A percentile compares a stretch with the other conserved stretches of the same genome.
These are phyloP conservation scores for Thraustochytrium sp. DNA, from an alignment of 352 stramenopile species.

Conservation along the genomic window DNA sequence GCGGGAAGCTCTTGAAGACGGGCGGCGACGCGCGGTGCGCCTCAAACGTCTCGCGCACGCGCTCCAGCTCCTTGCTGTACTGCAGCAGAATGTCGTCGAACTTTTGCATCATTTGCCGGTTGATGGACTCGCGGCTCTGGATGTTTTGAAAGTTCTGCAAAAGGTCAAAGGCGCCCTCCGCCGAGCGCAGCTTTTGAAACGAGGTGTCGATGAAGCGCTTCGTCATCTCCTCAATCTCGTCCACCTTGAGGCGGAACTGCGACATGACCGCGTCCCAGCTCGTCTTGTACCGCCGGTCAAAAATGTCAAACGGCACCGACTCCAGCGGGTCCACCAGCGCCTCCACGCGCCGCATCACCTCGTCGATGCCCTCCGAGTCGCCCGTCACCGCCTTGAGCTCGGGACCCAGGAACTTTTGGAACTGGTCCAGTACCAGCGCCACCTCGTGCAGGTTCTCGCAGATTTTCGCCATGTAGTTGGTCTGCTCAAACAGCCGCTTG, in stretches of 20 bases:
- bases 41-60: slow-evolving; percentile 80
- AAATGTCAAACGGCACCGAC: slow-evolving; percentile 83
- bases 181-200: slow-evolving; percentile 87
- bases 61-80: slow-evolving; percentile 89
- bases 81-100: slow-evolving; percentile 93
- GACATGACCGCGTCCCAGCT: slow-evolving; percentile 89
- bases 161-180: slow-evolving; percentile 88
- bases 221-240: slow-evolving; percentile 88
- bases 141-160: slow-evolving; percentile 96
- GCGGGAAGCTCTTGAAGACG: slow-evolving; percentile 86
- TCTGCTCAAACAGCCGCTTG: slow-evolving; percentile 88
- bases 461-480: slow-evolving; percentile 92
- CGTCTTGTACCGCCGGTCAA: slow-evolving; percentile 82
- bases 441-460: slow-evolving; percentile 88
- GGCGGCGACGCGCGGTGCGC: slow-evolving; percentile 67
- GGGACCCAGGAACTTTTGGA: slow-evolving; percentile 88
- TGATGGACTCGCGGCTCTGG: slow-evolving; percentile 85
- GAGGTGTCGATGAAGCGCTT: slow-evolving; percentile 88
- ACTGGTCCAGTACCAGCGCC: slow-evolving; percentile 82
- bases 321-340: slow-evolving; percentile 74
- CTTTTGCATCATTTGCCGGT: slow-evolving; percentile 92
- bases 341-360: slow-evolving; percentile 80
- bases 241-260: slow-evolving; percentile 83
- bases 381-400: slow-evolving; percentile 90
- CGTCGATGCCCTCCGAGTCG: slow-evolving; percentile 84